Base-by-base conservation (phyloP, 1,284 basidiomycete species). In the Ustilago loliicola region DNA sequence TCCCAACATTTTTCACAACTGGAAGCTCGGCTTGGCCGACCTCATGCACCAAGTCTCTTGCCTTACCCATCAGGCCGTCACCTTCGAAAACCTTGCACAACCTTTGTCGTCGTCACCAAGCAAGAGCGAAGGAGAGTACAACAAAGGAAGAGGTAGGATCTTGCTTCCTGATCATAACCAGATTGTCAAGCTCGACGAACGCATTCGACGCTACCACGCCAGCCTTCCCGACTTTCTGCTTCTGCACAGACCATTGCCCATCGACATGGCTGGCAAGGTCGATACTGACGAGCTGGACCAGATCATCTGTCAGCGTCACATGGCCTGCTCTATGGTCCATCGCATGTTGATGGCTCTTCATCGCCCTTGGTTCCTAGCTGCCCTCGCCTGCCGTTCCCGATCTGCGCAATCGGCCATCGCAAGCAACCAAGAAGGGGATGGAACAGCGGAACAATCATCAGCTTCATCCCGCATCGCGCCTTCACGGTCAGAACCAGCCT, bases 1-100 rank as follows among this genome's bases (percentile, higher is more conserved):
- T 53, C 68, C 68, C 36, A 70, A 70, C 40, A 61, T 70, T 47
- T 70, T 70, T 48, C 68, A 70, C 47, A 70, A 70, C 15, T 70
- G 68, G 68, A 70, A 70, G 58, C 68, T 70, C 1, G 68, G 68
- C 19, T 58, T 70, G 17, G 68, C 68, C 52, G 68, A 70, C 47
- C 68, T 70, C 47, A 70, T 70, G 68, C 68, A 70, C 27, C 68
- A 70, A 32, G 68, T 70, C 30, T 70, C 61, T 3, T 42, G 29
- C 25, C 68, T 70, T 27, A 70, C 68, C 53, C 51, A 52, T 9
- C 68, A 65, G 25, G 1, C 55, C 19, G 17, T 36, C 15, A 11
- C 56, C 5, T 13, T 60, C 3, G 61, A 60, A 15, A 27, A 56
- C 21, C 52, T 48, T 17, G 6, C 48, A 25, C 23, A 54, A 23